Evolutionary conservation across 768 basidiomycete species (phyloP).

Genomic region (Nidula microcarpa): DNA sequence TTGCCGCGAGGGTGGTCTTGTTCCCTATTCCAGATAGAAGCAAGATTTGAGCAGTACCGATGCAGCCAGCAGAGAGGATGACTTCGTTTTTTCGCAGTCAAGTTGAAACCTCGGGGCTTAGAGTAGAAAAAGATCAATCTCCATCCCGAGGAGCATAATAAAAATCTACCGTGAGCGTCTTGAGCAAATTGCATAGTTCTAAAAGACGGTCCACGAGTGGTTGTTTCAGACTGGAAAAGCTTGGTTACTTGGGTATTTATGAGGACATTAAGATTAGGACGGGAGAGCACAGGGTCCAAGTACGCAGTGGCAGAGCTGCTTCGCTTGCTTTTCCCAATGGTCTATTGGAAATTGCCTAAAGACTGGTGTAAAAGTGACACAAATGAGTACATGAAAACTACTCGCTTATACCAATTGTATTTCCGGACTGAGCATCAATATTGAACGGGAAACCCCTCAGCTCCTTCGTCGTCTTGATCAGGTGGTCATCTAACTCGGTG

Average conservation of each 20-base stretch:
- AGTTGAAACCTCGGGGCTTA: not conserved
- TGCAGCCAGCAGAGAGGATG: constrained; percentile 13
- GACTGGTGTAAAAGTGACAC: not conserved
- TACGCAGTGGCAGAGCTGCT: constrained; percentile 17
- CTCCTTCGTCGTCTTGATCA: not conserved
- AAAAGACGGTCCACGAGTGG: not conserved
- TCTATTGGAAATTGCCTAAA: not conserved
- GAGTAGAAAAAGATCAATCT: not conserved
- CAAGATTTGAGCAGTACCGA: constrained; percentile 20
- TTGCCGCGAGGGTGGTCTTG: not conserved
- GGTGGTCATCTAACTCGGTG: not conserved
- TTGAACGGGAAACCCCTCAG: not conserved
- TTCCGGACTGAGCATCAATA: not conserved
- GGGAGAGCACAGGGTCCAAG: constrained; percentile 9
- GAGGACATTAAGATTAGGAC: constrained; percentile 18
- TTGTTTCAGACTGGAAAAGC: constrained; percentile 3
- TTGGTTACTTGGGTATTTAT: constrained; percentile 12
- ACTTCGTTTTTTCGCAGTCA: not conserved
- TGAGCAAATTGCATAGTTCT: not conserved
- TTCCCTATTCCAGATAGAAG: constrained; percentile 17
- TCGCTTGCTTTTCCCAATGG: constrained; percentile 10
- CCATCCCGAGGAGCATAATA: not conserved
- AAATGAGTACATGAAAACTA: not conserved
- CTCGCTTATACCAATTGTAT: not conserved
- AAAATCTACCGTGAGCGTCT: not conserved